Base-by-base conservation (phyloP, 2,329 filamentous ascomycete genomes). In the Colletotrichum graminicola region DNA sequence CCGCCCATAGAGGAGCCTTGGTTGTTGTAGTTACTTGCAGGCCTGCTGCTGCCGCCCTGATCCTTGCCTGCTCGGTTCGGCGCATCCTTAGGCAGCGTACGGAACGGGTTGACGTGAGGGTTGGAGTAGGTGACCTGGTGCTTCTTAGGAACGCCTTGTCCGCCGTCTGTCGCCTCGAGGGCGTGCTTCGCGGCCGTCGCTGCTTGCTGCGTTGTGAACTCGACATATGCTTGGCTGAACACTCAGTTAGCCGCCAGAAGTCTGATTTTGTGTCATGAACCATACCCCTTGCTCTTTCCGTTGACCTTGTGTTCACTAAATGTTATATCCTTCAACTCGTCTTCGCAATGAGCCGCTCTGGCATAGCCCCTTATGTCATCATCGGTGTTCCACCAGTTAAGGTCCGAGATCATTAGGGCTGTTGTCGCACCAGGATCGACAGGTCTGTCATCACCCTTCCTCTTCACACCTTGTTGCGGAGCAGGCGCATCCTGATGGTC, bases 251-350 rank as follows among this genome's bases (percentile, higher is more conserved):
- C 47, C 29, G 10, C 10, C 56, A 23, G 6, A 52, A n/a, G 21
- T 29, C 49, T n/a, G 12, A 4, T 21, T 6, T 6, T 16, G 23
- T 23, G 23, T 1, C 26, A 12, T 3, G 18, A 21, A 26, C 82
- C 90, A 74, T 87, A 97, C 95, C 96, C 95, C 85, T 98, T 98
- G 83, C 94, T 97, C 84, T 99, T 99, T 76, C 96, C 96, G 76
- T 99, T 99, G 59, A 98, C 95, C 80, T 99, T 99, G 82, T 98
- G 96, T 80, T 99, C 96, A 77, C 94, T 98, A 80, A 98, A 99
- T 0, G 95, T 97, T 62, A 99, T 90, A 73, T 98, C 96, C 77
- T 93, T 94, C 23, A 98, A 84, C 77, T 97, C 94, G 56, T 91
- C 88, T 80, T 98, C 96, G 75, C 90, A 93, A 2, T 88, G 89